A percentile compares a stretch with the other conserved stretches of the same genome.
Evolutionary conservation across 371 early-diverging fungal species (phyloP).

Genomic region (Fennellomyces sp.): DNA sequence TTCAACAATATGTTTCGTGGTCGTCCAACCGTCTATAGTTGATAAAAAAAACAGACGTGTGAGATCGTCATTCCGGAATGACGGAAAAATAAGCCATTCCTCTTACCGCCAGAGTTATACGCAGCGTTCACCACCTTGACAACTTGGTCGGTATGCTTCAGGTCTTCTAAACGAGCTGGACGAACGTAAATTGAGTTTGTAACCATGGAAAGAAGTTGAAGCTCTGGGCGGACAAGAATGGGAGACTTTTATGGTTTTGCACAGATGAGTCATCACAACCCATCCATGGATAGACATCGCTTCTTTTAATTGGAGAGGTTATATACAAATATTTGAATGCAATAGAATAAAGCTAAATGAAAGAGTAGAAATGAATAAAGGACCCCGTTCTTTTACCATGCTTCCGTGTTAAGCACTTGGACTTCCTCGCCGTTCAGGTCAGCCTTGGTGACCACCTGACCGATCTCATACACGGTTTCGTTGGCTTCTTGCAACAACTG

Average conservation of each 20-base stretch:
- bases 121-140: slow-evolving; percentile 19
- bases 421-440: slow-evolving; percentile 63
- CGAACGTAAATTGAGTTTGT: slow-evolving; percentile 17
- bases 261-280: too few species aligned
- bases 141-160: slow-evolving; percentile 13
- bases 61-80: too few species aligned
- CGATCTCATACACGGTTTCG: slow-evolving; percentile 69
- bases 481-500: slow-evolving; percentile 60
- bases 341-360: neutral
- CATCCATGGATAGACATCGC: too few species aligned
- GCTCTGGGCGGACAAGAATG: too few species aligned
- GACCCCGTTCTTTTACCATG: slow-evolving; percentile 32
- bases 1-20: slow-evolving; percentile 34
- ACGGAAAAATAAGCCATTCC: neutral
- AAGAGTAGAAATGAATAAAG: neutral
- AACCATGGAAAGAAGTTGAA: too few species aligned
- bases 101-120: slow-evolving; percentile 15
- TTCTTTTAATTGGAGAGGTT: neutral
- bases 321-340: slow-evolving; percentile 1
- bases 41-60: neutral
- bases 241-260: too few species aligned
- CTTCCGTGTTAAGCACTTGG: slow-evolving; percentile 55
- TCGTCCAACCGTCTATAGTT: slow-evolving; percentile 45
- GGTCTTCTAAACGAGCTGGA: slow-evolving; percentile 13
- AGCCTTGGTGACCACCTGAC: slow-evolving; percentile 57